phyloP scores from a whole-genome alignment of 2,329 filamentous ascomycete genomes.

The Mycosphaerella sp. region DNA sequence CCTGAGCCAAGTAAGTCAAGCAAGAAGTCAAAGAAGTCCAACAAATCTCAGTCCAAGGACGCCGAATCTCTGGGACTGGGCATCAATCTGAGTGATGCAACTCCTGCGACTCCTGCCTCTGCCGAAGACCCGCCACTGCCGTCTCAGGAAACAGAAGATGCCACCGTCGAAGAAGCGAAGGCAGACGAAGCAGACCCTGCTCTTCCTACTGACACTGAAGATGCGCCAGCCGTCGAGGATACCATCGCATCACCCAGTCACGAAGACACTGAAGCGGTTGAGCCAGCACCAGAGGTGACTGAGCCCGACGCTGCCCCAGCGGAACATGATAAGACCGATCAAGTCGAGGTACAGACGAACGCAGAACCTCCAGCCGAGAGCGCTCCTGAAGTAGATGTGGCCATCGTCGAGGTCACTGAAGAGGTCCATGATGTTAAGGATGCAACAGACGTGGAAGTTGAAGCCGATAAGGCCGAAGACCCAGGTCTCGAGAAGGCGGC shows the following conservation, averaged over 20 bases:
- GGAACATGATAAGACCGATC: neutral
- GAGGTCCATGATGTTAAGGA: neutral
- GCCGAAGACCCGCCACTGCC: neutral
- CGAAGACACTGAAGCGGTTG: neutral
- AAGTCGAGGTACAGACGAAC: neutral
- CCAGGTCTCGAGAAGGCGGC: neutral
- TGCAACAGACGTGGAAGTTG: neutral
- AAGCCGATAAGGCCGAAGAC: neutral
- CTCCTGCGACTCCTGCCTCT: constrained; percentile 1
- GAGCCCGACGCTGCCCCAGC: neutral
- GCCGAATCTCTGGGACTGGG: constrained; percentile 12
- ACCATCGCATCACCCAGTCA: neutral
- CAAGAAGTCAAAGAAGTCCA: constrained; percentile 15
- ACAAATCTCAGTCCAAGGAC: constrained; percentile 8
- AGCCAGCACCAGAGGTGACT: neutral
- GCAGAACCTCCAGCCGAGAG: neutral
- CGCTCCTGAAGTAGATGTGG: neutral
- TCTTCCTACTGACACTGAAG: neutral
- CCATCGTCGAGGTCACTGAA: neutral
- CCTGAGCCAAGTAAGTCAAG: constrained; percentile 4
- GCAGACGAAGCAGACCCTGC: neutral
- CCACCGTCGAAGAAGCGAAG: neutral
- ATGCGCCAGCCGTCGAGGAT: neutral
- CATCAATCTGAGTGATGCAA: constrained; percentile 12
- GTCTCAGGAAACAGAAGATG: neutral